Evolutionary conservation across 805 yeast genomes (phyloP).

Genomic region (Yamadazyma sp.): DNA sequence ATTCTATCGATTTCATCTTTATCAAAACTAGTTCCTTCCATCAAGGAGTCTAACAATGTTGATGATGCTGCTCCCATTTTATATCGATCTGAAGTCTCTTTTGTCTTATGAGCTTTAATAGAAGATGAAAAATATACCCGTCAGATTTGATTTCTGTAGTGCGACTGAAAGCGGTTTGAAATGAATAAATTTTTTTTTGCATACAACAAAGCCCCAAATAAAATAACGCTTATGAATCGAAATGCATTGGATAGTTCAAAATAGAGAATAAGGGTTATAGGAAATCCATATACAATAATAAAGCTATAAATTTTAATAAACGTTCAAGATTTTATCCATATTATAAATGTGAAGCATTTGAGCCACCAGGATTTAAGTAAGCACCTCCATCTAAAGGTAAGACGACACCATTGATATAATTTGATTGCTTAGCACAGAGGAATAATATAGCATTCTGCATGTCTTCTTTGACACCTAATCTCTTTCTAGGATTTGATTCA

Average conservation of each 20-base stretch:
- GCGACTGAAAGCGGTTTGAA: too few species aligned
- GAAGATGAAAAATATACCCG: too few species aligned
- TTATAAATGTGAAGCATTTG: conserved; percentile 7
- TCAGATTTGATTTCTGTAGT: too few species aligned
- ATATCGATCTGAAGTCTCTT: background rate
- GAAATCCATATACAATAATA: too few species aligned
- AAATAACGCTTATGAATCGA: too few species aligned
- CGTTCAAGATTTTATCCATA: too few species aligned
- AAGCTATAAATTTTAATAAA: too few species aligned
- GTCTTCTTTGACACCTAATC: conserved; percentile 63
- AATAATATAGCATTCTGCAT: conserved; percentile 53
- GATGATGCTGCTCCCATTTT: conserved; percentile 63
- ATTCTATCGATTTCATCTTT: conserved; percentile 88
- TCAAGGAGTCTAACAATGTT: conserved; percentile 59
- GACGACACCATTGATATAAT: conserved; percentile 64
- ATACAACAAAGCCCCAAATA: too few species aligned
- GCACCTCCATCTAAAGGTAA: conserved; percentile 73
- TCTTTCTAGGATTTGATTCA: conserved; percentile 54
- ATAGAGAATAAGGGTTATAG: too few species aligned
- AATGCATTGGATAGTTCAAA: too few species aligned
- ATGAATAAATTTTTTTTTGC: too few species aligned
- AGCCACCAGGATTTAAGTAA: conserved; percentile 30
- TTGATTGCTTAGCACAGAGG: conserved; percentile 51
- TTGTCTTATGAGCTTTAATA: too few species aligned
- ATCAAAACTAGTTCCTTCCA: conserved; percentile 84